Evolutionary conservation across 805 yeast genomes (phyloP).

Genomic region (Suhomyces sp.): DNA sequence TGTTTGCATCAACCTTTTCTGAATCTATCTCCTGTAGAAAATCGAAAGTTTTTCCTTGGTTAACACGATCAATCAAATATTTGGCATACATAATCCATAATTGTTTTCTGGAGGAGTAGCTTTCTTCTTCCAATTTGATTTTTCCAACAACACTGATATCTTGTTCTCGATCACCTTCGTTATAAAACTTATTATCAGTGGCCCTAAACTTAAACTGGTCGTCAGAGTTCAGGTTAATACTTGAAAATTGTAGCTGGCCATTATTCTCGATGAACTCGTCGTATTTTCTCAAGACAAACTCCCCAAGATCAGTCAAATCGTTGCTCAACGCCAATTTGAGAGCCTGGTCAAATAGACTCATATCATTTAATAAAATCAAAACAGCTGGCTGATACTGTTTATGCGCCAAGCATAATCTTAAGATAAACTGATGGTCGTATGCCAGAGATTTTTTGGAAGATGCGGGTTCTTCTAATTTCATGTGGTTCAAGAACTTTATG

Average conservation of each 20-base stretch:
- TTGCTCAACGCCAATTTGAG: constrained; percentile 66
- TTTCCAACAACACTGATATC: constrained; percentile 31
- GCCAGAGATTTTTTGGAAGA: constrained; percentile 9
- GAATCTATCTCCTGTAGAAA: constrained; percentile 2
- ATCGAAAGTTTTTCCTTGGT: constrained; percentile 11
- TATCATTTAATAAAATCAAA: constrained; percentile 59
- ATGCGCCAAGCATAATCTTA: constrained; percentile 67
- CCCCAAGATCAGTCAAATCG: constrained; percentile 54
- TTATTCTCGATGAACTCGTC: constrained; percentile 20
- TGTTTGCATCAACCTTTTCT: neutral
- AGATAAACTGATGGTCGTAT: constrained; percentile 70
- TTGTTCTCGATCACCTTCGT: constrained; percentile 33
- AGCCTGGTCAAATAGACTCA: constrained; percentile 77
- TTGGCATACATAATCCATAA: constrained; percentile 70
- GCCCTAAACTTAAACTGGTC: constrained; percentile 1
- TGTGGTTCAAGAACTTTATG: constrained; percentile 24
- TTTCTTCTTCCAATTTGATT: constrained; percentile 33
- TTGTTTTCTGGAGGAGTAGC: constrained; percentile 51
- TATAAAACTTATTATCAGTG: neutral
- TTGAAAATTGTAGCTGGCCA: constrained; percentile 7
- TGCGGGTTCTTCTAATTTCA: constrained; percentile 17
- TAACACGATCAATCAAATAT: constrained; percentile 40
- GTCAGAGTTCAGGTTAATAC: neutral
- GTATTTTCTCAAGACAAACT: constrained; percentile 31
- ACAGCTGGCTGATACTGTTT: constrained; percentile 64